Percentiles rank a stretch among this genome's conserved stretches.
Conservation (phyloP, 177 flowering plant species). For the Vitis hybrid region DNA sequence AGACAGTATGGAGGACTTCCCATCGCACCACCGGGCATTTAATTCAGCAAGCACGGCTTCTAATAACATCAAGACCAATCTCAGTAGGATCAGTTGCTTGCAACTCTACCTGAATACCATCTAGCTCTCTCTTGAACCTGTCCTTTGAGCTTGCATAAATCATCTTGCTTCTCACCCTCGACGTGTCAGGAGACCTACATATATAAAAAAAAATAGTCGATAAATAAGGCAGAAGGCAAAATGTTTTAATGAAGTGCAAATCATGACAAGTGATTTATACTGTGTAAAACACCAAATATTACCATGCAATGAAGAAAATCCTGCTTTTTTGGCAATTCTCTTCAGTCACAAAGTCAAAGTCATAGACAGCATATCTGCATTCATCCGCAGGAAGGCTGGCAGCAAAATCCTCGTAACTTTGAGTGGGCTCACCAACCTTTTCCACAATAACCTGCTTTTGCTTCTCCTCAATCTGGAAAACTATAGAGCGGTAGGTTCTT, state of each 20-base stretch:
- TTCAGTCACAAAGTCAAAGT: conserved; percentile 58
- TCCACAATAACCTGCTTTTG: conserved; percentile 37
- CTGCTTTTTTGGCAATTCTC: conserved; percentile 70
- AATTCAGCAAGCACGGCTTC: conserved; percentile 55
- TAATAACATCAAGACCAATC: conserved; percentile 77
- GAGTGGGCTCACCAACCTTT: conserved; percentile 35
- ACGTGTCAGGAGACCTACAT: conserved; percentile 60
- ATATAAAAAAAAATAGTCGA: background rate
- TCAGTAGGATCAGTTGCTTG: conserved; percentile 85
- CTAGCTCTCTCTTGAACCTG: conserved; percentile 73
- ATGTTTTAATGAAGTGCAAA: background rate
- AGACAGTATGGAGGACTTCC: conserved; percentile 22
- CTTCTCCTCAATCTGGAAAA: conserved; percentile 39
- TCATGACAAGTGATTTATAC: background rate
- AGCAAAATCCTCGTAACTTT: conserved; percentile 34
- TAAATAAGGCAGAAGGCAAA: background rate
- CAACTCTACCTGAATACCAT: conserved; percentile 71
- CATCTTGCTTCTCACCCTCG: conserved; percentile 78
- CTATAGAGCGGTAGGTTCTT: conserved; percentile 35
- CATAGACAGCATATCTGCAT: conserved; percentile 66
- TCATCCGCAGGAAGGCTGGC: conserved; percentile 56
- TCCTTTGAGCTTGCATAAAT: conserved; percentile 76
- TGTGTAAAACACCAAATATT: background rate
- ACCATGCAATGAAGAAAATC: conserved; percentile 74
- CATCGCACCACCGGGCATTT: conserved; percentile 13